These are phyloP conservation scores for Zygotorulaspora danielsina DNA, from an alignment of 805 yeast species.

Conservation along the genomic window DNA sequence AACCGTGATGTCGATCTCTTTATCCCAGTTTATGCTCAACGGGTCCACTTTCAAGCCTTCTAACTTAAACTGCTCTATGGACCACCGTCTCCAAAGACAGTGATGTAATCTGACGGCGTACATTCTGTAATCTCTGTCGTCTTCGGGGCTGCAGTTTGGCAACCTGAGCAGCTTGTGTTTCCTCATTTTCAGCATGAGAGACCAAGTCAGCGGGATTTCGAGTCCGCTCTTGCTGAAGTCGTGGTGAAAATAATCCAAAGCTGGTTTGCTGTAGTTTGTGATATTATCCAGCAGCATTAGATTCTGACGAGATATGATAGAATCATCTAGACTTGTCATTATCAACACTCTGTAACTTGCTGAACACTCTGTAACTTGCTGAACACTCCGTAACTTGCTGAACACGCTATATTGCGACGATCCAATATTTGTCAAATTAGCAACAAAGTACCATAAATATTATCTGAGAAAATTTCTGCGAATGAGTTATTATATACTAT, in stretches of 20 bases:
- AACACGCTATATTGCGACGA: too few relatives aligned
- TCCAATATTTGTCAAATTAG: too few relatives aligned
- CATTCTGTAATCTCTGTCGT: conserved; percentile 29
- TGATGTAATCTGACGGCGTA: conserved; percentile 57
- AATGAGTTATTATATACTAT: too few relatives aligned
- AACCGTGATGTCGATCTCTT: conserved; percentile 93
- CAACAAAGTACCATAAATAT: too few relatives aligned
- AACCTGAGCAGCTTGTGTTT: conserved; percentile 30
- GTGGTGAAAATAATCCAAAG: conserved; percentile 33
- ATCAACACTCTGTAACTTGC: too few relatives aligned
- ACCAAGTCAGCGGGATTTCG: conserved; percentile 33
- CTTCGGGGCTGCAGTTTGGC: conserved; percentile 36
- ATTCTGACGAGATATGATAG: conserved; percentile 29
- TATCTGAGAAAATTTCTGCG: too few relatives aligned
- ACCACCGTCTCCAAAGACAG: conserved; percentile 95
- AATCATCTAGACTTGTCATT: conserved; percentile 34
- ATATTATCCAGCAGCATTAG: conserved; percentile 33
- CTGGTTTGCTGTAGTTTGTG: conserved; percentile 29
- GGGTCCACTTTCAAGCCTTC: conserved; percentile 67
- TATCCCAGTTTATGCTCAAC: conserved; percentile 84
- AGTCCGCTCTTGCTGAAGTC: conserved; percentile 15
- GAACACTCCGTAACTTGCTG: too few relatives aligned
- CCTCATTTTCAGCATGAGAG: conserved; percentile 42
- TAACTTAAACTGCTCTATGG: conserved; percentile 63
- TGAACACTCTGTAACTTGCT: too few relatives aligned